A percentile compares a stretch with the other conserved stretches of the same genome.
Evolutionary conservation across 148 eudicot genomes (phyloP).

Genomic region (Fagopyrum tataricum): DNA sequence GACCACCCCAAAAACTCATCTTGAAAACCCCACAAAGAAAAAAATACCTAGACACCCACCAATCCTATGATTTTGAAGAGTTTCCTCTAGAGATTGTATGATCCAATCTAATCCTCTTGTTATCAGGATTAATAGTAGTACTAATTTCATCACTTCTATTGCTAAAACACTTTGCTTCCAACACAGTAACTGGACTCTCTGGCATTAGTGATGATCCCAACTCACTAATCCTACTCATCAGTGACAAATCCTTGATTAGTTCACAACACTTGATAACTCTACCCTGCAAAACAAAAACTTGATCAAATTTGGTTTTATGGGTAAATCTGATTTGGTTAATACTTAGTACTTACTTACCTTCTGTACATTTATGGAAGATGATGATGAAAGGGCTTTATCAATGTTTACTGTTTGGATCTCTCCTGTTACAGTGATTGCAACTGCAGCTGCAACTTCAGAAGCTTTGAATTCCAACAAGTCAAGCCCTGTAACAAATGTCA

Average conservation of each 20-base stretch:
- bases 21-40: constrained; percentile 18
- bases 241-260: constrained; percentile 36
- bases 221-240: constrained; percentile 16
- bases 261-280: constrained; percentile 47
- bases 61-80: background rate
- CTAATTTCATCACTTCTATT: constrained; percentile 36
- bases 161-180: constrained; percentile 61
- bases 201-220: constrained; percentile 23
- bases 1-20: constrained; percentile 33
- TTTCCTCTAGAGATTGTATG: constrained; percentile 7
- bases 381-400: constrained; percentile 25
- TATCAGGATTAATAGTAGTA: constrained; percentile 24
- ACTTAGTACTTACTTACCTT: constrained; percentile 28
- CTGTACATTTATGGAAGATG: constrained; percentile 33
- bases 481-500: constrained; percentile 43
- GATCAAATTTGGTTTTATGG: background rate
- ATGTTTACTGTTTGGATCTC: constrained; percentile 34
- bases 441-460: constrained; percentile 70
- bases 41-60: constrained; percentile 4
- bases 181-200: constrained; percentile 60
- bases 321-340: background rate
- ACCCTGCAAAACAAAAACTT: constrained; percentile 33
- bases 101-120: constrained; percentile 42
- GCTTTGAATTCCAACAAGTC: constrained; percentile 76
- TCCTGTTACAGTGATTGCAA: constrained; percentile 41